phyloP scores from a whole-genome alignment of 2,329 filamentous ascomycete genomes.

The Talaromyces sp. region DNA sequence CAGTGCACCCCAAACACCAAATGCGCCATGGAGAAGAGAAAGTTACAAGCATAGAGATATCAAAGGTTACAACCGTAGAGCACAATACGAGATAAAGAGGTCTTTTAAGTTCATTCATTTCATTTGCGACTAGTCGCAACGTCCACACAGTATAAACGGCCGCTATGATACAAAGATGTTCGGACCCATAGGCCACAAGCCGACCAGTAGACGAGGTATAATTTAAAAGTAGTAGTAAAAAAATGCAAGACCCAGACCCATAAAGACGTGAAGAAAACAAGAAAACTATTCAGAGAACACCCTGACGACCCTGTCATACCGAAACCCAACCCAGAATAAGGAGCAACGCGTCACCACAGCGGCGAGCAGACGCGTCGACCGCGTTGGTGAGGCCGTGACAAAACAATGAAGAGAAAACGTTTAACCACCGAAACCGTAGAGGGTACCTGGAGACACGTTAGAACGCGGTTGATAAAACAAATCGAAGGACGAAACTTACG shows the following conservation, averaged over 20 bases:
- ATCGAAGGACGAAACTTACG: conserved; percentile 41
- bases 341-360: conserved; percentile 28
- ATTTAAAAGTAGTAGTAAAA: conserved; percentile 34
- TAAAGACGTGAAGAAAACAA: conserved; percentile 38
- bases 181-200: conserved; percentile 39
- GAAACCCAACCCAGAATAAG: conserved; percentile 42
- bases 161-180: conserved; percentile 43
- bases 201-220: conserved; percentile 22
- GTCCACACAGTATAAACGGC: conserved; percentile 31
- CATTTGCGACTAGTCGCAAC: conserved; percentile 14
- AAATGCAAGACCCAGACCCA: conserved; percentile 41
- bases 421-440: conserved; percentile 90
- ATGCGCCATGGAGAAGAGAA: too few relatives aligned
- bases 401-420: conserved; percentile 30
- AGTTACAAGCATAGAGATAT: too few relatives aligned
- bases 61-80: neutral
- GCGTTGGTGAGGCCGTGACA: conserved; percentile 33
- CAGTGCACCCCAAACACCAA: neutral
- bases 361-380: conserved; percentile 23
- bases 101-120: conserved; percentile 16
- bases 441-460: conserved; percentile 50
- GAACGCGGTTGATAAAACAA: neutral
- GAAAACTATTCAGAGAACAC: conserved; percentile 39
- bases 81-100: neutral
- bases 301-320: conserved; percentile 46